Evolutionary conservation across 106 monocot genomes (phyloP).

Genomic region (Dendrobium huoshanense): DNA sequence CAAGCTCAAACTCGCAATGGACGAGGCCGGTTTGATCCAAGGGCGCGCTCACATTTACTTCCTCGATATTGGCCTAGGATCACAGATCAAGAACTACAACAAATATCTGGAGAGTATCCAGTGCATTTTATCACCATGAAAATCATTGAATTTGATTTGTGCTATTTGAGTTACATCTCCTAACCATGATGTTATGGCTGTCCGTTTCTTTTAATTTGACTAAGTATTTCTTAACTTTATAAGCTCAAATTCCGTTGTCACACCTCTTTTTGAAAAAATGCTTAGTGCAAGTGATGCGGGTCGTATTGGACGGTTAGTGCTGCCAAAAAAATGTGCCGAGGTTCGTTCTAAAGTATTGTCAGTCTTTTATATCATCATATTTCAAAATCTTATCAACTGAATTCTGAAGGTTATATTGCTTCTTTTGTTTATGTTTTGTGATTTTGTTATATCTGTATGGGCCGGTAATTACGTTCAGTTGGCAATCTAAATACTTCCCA

Average conservation of each 20-base stretch:
- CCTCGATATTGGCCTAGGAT: conserved; percentile 82
- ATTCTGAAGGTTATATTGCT: background rate
- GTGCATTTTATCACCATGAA: background rate
- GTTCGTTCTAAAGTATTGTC: conserved; percentile 19
- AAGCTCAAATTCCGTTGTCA: conserved; percentile 85
- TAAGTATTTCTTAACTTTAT: conserved; percentile 41
- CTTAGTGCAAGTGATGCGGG: conserved; percentile 99
- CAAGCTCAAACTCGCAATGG: conserved; percentile 49
- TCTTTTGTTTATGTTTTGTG: background rate
- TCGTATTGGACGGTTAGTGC: conserved; percentile 89
- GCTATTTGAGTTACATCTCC: background rate
- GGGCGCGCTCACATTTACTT: conserved; percentile 49
- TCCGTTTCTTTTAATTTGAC: conserved; percentile 8
- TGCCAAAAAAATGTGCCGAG: conserved; percentile 99
- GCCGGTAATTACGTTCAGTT: background rate
- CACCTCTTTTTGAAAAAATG: conserved; percentile 95
- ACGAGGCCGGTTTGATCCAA: conserved; percentile 44
- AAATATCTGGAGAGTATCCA: conserved; percentile 93
- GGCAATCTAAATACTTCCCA: background rate
- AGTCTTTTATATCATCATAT: background rate
- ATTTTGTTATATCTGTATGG: background rate
- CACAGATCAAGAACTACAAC: conserved; percentile 76
- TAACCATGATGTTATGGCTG: background rate
- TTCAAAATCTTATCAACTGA: background rate
- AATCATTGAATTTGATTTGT: background rate